Evolutionary conservation across 2,329 filamentous ascomycete species (phyloP), one percentile per base, ranked within the genome.

Genomic region (Macrophomina tecta): DNA sequence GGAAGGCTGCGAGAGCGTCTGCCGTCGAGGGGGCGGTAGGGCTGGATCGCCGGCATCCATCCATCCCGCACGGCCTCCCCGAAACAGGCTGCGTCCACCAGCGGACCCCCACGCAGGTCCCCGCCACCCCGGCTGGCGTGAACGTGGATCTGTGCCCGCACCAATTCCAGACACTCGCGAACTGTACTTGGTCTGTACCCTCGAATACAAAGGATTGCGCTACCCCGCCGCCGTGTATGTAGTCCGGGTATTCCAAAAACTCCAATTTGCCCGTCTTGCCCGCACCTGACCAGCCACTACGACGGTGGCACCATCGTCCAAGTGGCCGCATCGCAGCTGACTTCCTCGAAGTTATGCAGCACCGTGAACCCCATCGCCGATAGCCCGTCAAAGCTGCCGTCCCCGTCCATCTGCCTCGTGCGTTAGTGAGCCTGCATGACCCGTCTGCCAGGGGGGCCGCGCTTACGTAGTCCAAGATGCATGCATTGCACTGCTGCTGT

Each of bases 311-410:
- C 82, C 80, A 85, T 82, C 1, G 82, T 86, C 86, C 86, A 89
- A 7, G 85, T 87, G 60, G 85, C 83, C 52, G 86, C 86, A 76
- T 90, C 87, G 73, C 86, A 89, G 68, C 89, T 91, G 64, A 95
- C 86, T 77, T 96, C 91, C 73, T 97, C 92, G 77, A 93, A 96
- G 48, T 86, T 89, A 78, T 94, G 90, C 69, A 93, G 80, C 52
- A 91, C 86, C 69, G 88, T 88, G 74, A 96, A 96, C 1, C 92
- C 92, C 90, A 96, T 92, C 0, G 87, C 88, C 65, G 89, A 84
- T 67, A 96, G 81, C 42, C 89, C 88, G 76, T 95, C 92, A 69
- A 88, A 87, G 56, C 88, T 87, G 64, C 91, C 90, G 73, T 93
- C 91, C 16, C 86, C 86, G 68, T 89, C 87, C 76, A 90, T 89